Conservation (phyloP, 805 yeast genomes). For the Candida krabiensis region DNA sequence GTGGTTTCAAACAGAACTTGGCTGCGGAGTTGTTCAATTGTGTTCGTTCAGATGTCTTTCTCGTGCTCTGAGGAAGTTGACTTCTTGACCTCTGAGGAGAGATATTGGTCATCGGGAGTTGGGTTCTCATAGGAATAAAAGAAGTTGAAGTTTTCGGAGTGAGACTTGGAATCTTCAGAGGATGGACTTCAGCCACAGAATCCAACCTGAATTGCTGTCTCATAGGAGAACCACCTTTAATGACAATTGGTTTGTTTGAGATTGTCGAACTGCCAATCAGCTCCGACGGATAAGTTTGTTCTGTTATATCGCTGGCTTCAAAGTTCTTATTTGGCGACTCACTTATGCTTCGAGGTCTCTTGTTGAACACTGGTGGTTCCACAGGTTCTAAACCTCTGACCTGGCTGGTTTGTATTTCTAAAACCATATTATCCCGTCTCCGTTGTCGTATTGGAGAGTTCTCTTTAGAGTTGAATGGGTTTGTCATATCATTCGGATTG, state of each 20-base stretch:
- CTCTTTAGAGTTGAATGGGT: conserved; percentile 29
- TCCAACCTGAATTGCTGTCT: conserved; percentile 4
- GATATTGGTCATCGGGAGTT: conserved; percentile 6
- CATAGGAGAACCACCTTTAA: conserved; percentile 31
- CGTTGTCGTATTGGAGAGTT: conserved; percentile 18
- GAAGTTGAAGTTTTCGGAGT: conserved; percentile 5
- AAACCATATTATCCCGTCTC: no score
- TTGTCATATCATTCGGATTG: conserved; percentile 18
- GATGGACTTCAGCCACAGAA: not conserved
- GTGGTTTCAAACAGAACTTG: not conserved
- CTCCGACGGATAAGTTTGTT: conserved; percentile 5
- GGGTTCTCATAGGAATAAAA: conserved; percentile 7
- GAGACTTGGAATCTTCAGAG: conserved; percentile 4
- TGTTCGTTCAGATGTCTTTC: not conserved
- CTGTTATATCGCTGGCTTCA: conserved; percentile 1
- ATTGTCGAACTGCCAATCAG: conserved; percentile 19
- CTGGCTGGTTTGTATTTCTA: not conserved
- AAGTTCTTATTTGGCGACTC: conserved; percentile 1
- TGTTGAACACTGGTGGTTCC: conserved; percentile 18
- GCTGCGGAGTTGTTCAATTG: not conserved
- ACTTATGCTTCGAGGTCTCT: not conserved
- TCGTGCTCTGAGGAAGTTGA: conserved; percentile 4
- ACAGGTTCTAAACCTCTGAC: conserved; percentile 6
- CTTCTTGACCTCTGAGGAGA: conserved; percentile 6
- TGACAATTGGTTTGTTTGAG: conserved; percentile 27